Evolutionary conservation across 768 basidiomycete species (phyloP).

Genomic region (Strobilomyces dryophilus): DNA sequence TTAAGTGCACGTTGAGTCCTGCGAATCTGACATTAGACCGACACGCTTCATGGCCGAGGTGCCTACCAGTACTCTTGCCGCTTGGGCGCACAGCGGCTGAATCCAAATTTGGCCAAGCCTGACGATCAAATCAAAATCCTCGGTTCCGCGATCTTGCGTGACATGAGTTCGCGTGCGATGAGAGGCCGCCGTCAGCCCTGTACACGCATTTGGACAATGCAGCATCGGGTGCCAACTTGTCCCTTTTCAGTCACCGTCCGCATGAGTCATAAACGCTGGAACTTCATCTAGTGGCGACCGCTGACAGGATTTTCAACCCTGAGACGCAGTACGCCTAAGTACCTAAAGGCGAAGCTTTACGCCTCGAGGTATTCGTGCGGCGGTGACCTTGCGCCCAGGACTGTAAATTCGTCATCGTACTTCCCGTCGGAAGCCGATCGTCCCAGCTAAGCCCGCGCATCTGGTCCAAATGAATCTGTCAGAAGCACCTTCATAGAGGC

Average conservation of each 20-base stretch:
- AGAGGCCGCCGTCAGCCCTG: conserved; percentile 9
- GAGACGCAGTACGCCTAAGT: conserved; percentile 26
- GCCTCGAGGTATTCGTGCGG: conserved; percentile 34
- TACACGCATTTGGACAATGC: conserved; percentile 7
- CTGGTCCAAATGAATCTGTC: conserved; percentile 7
- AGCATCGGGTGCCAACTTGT: conserved; percentile 10
- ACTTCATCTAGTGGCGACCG: conserved; percentile 8
- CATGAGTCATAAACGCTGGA: conserved; percentile 10
- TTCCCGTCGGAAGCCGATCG: conserved; percentile 26
- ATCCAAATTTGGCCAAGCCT: conserved; percentile 13
- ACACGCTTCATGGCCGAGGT: conserved; percentile 21
- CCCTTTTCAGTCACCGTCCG: conserved; percentile 13
- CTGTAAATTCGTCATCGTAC: conserved; percentile 27
- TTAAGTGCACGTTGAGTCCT: conserved; percentile 23
- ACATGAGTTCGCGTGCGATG: conserved; percentile 20
- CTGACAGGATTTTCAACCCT: conserved; percentile 28
- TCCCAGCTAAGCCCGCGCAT: conserved; percentile 19
- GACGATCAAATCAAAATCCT: conserved; percentile 19
- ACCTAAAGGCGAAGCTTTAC: conserved; percentile 27
- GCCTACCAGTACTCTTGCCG: conserved; percentile 14
- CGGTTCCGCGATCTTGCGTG: conserved; percentile 25
- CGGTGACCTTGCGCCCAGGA: conserved; percentile 26
- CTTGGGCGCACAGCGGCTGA: conserved; percentile 3
- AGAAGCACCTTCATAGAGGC: conserved; percentile 7
- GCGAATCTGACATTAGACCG: conserved; percentile 23